Evolutionary conservation across 2,329 filamentous ascomycete species (phyloP).

Genomic region (Monosporascus sp.): DNA sequence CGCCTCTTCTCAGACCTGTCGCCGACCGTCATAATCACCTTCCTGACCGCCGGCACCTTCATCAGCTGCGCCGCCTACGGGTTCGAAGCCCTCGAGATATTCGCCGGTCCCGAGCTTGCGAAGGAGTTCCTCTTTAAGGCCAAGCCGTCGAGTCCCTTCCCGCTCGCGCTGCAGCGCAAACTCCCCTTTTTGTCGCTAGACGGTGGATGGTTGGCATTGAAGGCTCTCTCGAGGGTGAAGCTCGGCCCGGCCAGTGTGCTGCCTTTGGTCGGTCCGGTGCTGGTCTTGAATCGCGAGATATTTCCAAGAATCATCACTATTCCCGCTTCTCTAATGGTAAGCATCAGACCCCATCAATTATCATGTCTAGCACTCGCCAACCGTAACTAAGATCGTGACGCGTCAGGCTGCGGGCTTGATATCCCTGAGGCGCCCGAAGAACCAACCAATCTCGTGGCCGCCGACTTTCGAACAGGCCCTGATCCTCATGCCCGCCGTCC

Average conservation of each 20-base stretch:
- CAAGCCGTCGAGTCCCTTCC: constrained; percentile 4
- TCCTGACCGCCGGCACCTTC: constrained; percentile 47
- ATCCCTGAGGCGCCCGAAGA: constrained; percentile 34
- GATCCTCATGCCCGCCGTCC: constrained; percentile 41
- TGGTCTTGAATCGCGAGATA: constrained; percentile 62
- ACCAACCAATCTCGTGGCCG: constrained; percentile 46
- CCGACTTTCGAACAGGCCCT: constrained; percentile 48
- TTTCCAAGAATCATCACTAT: constrained; percentile 46
- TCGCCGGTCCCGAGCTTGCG: constrained; percentile 44
- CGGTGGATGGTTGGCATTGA: not conserved
- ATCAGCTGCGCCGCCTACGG: constrained; percentile 52
- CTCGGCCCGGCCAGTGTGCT: constrained; percentile 30
- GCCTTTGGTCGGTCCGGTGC: constrained; percentile 61
- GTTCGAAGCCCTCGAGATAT: constrained; percentile 42
- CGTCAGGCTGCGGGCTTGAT: not conserved
- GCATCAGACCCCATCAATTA: not conserved
- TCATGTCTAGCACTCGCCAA: not conserved
- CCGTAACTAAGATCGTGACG: not conserved
- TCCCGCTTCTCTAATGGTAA: constrained; percentile 26
- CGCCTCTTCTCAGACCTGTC: constrained; percentile 47
- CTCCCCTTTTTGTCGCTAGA: not conserved
- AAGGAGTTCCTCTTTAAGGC: constrained; percentile 34
- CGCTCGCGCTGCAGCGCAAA: constrained; percentile 1
- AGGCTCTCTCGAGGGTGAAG: constrained; percentile 9
- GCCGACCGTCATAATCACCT: constrained; percentile 60